Percentiles rank a stretch among this genome's conserved stretches.
phyloP scores from a whole-genome alignment of 2,329 filamentous ascomycete species.

The Aspergillus novoparasiticus region DNA sequence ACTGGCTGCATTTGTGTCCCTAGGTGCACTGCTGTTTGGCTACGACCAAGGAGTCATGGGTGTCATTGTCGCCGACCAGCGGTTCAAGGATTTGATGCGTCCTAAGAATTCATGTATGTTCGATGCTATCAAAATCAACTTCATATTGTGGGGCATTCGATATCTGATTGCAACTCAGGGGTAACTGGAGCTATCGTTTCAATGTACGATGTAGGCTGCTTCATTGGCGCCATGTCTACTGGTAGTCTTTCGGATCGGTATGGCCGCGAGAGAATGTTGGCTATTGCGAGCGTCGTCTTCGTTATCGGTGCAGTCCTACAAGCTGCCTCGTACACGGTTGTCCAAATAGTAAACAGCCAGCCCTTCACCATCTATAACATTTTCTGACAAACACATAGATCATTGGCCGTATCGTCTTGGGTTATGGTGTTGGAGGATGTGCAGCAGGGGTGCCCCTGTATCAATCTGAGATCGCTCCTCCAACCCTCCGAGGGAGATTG shows the following conservation, averaged over 20 bases:
- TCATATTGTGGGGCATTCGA: background rate
- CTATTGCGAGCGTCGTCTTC: constrained; percentile 21
- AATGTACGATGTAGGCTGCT: constrained; percentile 22
- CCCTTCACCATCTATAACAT: background rate
- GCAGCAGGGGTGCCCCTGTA: constrained; percentile 23
- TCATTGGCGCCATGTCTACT: constrained; percentile 23
- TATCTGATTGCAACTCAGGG: background rate
- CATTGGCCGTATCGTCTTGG: constrained; percentile 21
- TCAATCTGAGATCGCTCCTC: constrained; percentile 22
- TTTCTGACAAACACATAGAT: constrained; percentile 10
- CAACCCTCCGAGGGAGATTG: constrained; percentile 21
- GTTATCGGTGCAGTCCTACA: constrained; percentile 22
- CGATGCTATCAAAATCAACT: too few relatives aligned
- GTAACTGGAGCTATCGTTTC: constrained; percentile 20
- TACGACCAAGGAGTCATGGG: constrained; percentile 25
- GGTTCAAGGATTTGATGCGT: constrained; percentile 24
- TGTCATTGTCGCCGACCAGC: constrained; percentile 21
- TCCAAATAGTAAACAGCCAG: constrained; percentile 21
- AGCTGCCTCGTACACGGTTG: constrained; percentile 20
- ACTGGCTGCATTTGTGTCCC: constrained; percentile 21
- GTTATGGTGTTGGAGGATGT: constrained; percentile 17
- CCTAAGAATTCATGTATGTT: constrained; percentile 12
- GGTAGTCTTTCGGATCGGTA: constrained; percentile 22
- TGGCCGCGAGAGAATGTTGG: constrained; percentile 24
- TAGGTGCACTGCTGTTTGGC: constrained; percentile 23